These are phyloP conservation scores for Myxozyma mucilagina DNA, from an alignment of 805 yeast genomes.

Conservation along the genomic window DNA sequence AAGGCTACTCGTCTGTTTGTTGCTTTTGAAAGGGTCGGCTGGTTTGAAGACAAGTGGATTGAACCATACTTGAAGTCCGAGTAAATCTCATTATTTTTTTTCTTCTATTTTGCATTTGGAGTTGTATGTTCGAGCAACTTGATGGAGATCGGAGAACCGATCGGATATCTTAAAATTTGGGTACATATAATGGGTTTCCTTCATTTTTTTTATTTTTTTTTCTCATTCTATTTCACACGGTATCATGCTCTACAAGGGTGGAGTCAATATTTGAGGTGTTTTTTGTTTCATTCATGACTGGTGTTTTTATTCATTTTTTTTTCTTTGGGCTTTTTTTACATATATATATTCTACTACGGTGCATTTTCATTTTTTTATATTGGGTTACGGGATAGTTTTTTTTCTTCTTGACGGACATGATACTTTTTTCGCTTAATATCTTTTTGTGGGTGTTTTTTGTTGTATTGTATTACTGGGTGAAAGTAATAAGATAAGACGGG, in stretches of 20 bases:
- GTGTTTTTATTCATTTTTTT: neutral
- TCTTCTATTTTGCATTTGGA: slow-evolving; percentile 2
- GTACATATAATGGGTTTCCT: neutral
- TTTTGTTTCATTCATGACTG: neutral
- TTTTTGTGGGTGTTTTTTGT: neutral
- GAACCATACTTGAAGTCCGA: slow-evolving; percentile 4
- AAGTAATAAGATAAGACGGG: neutral
- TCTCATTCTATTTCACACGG: neutral
- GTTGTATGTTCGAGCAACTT: neutral
- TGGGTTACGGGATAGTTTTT: neutral
- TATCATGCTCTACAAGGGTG: neutral
- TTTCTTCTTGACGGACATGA: neutral
- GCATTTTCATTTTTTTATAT: neutral
- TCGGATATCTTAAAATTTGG: neutral
- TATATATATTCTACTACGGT: neutral
- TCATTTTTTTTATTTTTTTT: neutral
- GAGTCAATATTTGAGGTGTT: neutral
- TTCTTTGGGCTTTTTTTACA: neutral
- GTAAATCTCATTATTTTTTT: neutral
- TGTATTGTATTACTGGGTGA: neutral
- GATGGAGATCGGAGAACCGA: neutral
- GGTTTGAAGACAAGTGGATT: slow-evolving; percentile 65
- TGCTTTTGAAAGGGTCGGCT: slow-evolving; percentile 87
- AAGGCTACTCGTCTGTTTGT: slow-evolving; percentile 90
- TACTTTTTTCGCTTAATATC: neutral